These are phyloP conservation scores for Naegleria fowleri DNA, from an alignment of 208 protist genomes.

Conservation along the genomic window DNA sequence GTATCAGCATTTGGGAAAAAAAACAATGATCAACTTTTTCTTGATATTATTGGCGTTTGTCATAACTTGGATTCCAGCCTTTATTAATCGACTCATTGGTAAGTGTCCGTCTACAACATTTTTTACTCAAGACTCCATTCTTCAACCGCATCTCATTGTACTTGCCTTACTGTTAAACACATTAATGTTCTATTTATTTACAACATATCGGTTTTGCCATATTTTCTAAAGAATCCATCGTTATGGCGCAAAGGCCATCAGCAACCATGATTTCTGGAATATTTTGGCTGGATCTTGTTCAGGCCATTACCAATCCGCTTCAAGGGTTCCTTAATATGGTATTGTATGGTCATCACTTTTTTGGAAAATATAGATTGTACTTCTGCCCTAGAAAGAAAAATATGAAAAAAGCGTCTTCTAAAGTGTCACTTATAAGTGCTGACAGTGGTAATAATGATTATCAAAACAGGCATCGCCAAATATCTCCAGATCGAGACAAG, in stretches of 20 bases:
- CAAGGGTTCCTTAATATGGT: constrained; percentile 14
- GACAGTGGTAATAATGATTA: not conserved
- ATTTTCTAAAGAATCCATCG: not conserved
- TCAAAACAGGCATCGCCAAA: not conserved
- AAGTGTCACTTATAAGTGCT: not conserved
- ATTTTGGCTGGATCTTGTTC: constrained; percentile 8
- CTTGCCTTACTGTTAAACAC: no score
- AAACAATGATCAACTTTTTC: not conserved
- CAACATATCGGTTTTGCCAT: no score
- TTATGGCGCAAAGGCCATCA: not conserved
- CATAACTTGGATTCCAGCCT: constrained; percentile 17
- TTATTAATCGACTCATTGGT: not conserved
- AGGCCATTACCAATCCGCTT: constrained; percentile 19
- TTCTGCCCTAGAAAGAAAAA: not conserved
- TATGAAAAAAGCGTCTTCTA: not conserved
- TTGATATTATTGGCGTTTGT: constrained; percentile 1
- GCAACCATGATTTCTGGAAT: not conserved
- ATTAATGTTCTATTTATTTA: no score
- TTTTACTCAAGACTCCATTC: no score
- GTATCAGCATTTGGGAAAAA: not conserved
- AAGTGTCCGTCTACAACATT: not conserved
- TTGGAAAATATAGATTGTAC: not conserved
- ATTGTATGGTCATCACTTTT: constrained; percentile 11
- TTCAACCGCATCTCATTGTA: no score
- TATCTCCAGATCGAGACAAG: not conserved